Percentiles rank a stretch among this genome's conserved stretches.
Conservation (phyloP, 129 eudicot genomes). For the Centaurea solstitialis region DNA sequence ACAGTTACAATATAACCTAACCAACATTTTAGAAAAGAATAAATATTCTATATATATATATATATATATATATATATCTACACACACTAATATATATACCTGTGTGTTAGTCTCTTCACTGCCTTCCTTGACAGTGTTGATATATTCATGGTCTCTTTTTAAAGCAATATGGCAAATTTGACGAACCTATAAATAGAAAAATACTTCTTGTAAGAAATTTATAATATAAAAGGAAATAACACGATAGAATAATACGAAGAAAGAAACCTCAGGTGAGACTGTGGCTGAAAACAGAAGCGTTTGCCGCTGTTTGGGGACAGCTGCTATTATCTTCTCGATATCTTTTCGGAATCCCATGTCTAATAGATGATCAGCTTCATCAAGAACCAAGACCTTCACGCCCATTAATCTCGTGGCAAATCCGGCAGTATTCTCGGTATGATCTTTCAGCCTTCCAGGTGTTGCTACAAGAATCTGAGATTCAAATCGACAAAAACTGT, state of each 20-base stretch:
- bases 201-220: background rate
- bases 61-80: too few relatives aligned
- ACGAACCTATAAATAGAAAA: constrained; percentile 61
- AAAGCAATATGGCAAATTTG: constrained; percentile 93
- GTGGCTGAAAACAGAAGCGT: constrained; percentile 97
- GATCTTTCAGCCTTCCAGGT: constrained; percentile 98
- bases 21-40: constrained; percentile 7
- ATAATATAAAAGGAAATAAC: background rate
- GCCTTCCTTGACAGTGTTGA: constrained; percentile 74
- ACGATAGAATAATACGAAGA: background rate
- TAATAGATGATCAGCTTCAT: constrained; percentile 96
- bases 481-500: constrained; percentile 5
- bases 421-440: constrained; percentile 93
- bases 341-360: constrained; percentile 99
- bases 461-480: constrained; percentile 94
- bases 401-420: constrained; percentile 95
- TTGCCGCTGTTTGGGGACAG: constrained; percentile 93
- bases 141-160: constrained; percentile 85
- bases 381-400: constrained; percentile 92
- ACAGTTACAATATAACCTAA: background rate
- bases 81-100: too few relatives aligned
- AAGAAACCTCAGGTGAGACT: constrained; percentile 74
- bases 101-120: constrained; percentile 92
- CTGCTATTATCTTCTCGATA: constrained; percentile 84
- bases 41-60: background rate